Percentiles rank a stretch among this genome's conserved stretches.
Conservation (phyloP, 108 stramenopile genomes). For the Stephanodiscus minutulus region DNA sequence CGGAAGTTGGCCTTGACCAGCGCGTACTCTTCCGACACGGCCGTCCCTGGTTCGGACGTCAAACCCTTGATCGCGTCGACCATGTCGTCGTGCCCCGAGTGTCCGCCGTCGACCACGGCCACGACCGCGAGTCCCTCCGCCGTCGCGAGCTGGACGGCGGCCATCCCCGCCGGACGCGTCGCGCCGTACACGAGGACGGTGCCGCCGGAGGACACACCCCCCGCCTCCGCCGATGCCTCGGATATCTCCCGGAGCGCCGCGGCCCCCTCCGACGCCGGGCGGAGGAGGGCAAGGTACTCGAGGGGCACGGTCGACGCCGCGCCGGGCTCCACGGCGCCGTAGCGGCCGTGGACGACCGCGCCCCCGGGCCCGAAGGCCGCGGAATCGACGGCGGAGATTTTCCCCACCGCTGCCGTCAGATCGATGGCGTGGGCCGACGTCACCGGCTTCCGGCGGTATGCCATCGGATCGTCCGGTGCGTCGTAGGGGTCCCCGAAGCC, state of each 20-base stretch:
- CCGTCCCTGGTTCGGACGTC: slow-evolving; percentile 79
- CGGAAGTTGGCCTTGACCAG: slow-evolving; percentile 77
- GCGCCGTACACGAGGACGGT: slow-evolving; percentile 84
- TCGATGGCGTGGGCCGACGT: slow-evolving; percentile 84
- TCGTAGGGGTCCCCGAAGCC: slow-evolving; percentile 22
- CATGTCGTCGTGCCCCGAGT: slow-evolving; percentile 77
- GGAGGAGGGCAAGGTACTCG: slow-evolving; percentile 81
- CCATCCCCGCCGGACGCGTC: slow-evolving; percentile 66
- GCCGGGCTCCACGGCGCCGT: slow-evolving; percentile 60
- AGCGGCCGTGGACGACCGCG: slow-evolving; percentile 72
- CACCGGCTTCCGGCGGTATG: slow-evolving; percentile 60
- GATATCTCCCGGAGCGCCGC: slow-evolving; percentile 64
- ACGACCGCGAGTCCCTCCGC: slow-evolving; percentile 70
- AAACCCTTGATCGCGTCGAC: slow-evolving; percentile 75
- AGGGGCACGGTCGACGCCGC: slow-evolving; percentile 64
- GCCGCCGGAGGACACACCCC: slow-evolving; percentile 30
- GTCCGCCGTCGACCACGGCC: slow-evolving; percentile 78
- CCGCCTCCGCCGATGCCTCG: slow-evolving; percentile 12
- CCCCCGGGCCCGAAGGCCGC: slow-evolving; percentile 70
- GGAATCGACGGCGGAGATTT: slow-evolving; percentile 65
- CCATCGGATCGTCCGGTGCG: slow-evolving; percentile 48
- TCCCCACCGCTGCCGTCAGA: slow-evolving; percentile 5
- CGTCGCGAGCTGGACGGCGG: slow-evolving; percentile 70
- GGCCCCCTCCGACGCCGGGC: slow-evolving; percentile 83
- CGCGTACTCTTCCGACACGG: slow-evolving; percentile 80